phyloP scores from a whole-genome alignment of 805 yeast species.

The Starmerella cellae region DNA sequence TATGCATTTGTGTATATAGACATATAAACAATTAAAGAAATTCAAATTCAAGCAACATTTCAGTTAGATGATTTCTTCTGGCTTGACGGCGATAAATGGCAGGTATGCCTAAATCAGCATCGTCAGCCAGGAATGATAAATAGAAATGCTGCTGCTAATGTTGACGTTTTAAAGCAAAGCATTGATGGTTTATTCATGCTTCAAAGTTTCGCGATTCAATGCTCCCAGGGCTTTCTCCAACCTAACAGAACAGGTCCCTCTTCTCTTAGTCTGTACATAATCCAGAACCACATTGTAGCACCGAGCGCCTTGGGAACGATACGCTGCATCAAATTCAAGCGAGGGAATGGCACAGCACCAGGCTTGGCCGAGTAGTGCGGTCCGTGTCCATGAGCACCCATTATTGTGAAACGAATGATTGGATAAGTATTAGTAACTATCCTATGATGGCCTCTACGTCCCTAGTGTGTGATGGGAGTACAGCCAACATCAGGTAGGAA shows the following conservation, averaged over 20 bases:
- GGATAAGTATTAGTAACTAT: conserved; percentile 1
- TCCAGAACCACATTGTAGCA: conserved; percentile 83
- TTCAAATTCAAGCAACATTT: too few species aligned
- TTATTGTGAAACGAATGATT: conserved; percentile 36
- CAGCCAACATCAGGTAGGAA: too few species aligned
- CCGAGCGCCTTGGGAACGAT: conserved; percentile 58
- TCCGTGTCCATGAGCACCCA: conserved; percentile 39
- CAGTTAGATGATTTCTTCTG: too few species aligned
- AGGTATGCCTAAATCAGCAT: too few species aligned
- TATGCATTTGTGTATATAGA: background rate
- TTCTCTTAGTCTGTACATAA: conserved; percentile 64
- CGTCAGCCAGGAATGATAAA: too few species aligned
- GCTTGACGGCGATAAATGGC: too few species aligned
- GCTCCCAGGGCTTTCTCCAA: conserved; percentile 33
- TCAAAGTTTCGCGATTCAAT: conserved; percentile 11
- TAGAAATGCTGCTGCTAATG: too few species aligned
- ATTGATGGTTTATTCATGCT: too few species aligned
- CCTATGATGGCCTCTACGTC: background rate
- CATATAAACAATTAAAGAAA: too few species aligned
- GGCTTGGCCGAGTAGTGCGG: conserved; percentile 26
- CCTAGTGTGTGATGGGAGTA: background rate
- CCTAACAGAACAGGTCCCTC: conserved; percentile 32
- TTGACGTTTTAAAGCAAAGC: too few species aligned
- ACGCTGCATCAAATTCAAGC: conserved; percentile 44
- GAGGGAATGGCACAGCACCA: conserved; percentile 57